Evolutionary conservation across 768 basidiomycete genomes (phyloP).

Genomic region (Leucocoprinus leucothites): DNA sequence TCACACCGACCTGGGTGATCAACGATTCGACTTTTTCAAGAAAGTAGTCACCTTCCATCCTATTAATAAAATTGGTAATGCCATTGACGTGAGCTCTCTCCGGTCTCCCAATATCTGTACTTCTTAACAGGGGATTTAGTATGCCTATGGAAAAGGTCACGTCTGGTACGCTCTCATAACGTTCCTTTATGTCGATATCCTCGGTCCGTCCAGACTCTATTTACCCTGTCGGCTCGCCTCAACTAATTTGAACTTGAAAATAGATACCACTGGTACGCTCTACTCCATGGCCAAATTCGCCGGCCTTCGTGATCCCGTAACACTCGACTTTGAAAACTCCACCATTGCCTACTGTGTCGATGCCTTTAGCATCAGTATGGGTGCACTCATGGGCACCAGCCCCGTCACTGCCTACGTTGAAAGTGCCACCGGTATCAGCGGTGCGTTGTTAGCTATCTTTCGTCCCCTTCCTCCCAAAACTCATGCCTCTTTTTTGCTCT

Average conservation of each 20-base stretch:
- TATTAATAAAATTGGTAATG: conserved; percentile 59
- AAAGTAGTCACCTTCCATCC: conserved; percentile 76
- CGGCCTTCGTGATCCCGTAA: conserved; percentile 80
- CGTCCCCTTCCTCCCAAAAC: not conserved
- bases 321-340: conserved; percentile 83
- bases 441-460: conserved; percentile 29
- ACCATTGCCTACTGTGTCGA: conserved; percentile 82
- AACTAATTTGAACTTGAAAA: not conserved
- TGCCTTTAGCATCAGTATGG: conserved; percentile 78
- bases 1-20: conserved; percentile 62
- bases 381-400: conserved; percentile 74
- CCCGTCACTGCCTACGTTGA: conserved; percentile 85
- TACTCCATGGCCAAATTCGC: conserved; percentile 93
- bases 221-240: conserved; percentile 19
- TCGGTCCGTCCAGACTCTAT: conserved; percentile 43
- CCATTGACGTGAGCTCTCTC: conserved; percentile 51
- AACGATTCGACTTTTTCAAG: conserved; percentile 81
- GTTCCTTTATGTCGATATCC: conserved; percentile 87
- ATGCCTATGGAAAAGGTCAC: conserved; percentile 50
- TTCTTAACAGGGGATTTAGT: conserved; percentile 14
- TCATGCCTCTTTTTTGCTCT: conserved; percentile 3
- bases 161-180: conserved; percentile 89
- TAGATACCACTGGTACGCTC: conserved; percentile 59
- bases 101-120: not conserved
- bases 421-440: conserved; percentile 76